A percentile compares a stretch with the other conserved stretches of the same genome.
These are phyloP conservation scores for Talaromyces ruber DNA, from an alignment of 495 filamentous ascomycete genomes.

Conservation along the genomic window DNA sequence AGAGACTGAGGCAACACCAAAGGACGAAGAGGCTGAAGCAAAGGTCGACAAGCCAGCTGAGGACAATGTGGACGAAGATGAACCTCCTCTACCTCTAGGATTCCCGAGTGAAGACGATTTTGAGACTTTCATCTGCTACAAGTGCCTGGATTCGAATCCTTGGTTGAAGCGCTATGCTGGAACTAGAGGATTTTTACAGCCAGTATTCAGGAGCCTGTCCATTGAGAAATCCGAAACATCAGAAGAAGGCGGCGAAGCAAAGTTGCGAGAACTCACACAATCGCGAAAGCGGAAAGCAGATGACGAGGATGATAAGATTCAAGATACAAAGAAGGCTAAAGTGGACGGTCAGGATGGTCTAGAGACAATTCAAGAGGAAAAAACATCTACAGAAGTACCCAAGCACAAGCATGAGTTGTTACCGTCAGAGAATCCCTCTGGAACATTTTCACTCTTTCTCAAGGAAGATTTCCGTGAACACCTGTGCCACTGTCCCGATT, in stretches of 20 bases:
- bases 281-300: constrained; percentile 73
- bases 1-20: constrained; percentile 12
- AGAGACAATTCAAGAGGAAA: constrained; percentile 15
- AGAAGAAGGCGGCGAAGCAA: background rate
- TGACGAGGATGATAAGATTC: constrained; percentile 31
- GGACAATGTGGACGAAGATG: constrained; percentile 31
- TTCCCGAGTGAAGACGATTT: constrained; percentile 88
- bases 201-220: constrained; percentile 44
- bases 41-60: constrained; percentile 23
- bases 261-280: constrained; percentile 9
- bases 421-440: constrained; percentile 37
- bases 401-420: constrained; percentile 37
- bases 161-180: constrained; percentile 94
- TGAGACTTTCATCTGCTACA: constrained; percentile 85
- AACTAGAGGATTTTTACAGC: constrained; percentile 66
- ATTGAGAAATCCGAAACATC: constrained; percentile 8
- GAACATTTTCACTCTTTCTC: constrained; percentile 72
- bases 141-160: constrained; percentile 78
- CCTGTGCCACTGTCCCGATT: constrained; percentile 69
- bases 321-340: constrained; percentile 53
- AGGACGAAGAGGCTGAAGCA: constrained; percentile 9
- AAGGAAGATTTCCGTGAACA: constrained; percentile 63
- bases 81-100: constrained; percentile 61
- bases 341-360: constrained; percentile 23
- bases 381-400: constrained; percentile 9